Evolutionary conservation across 148 eudicot species (phyloP), one percentile per base, ranked within the genome.

Genomic region (Suaeda aralocaspica): DNA sequence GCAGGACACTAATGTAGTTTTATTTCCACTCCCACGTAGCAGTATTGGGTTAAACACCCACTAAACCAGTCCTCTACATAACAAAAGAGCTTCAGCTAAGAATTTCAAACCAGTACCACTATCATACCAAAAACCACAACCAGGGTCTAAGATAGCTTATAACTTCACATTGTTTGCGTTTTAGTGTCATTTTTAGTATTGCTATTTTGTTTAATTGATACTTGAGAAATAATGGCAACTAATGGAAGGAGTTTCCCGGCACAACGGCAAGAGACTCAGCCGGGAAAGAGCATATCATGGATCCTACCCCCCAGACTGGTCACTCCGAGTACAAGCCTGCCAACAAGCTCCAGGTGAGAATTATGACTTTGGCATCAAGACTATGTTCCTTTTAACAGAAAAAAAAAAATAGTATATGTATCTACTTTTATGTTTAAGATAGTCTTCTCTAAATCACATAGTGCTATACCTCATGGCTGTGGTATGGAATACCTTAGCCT

Each of bases 221-320:
- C n/a, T 15, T 14, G 1, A 19, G 67, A 18, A 53, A 49, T 15
- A 68, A 87, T 90, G 96, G 87, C 86, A 7, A 72, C 78, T 5
- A 66, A 73, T 0, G 81, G 80, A 12, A 29, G 78, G 21, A 71
- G 80, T 56, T 88, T 90, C 60, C 93, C 96, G 16, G 67, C 86
- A 0, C 94, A 91, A 72, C 81, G 68, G 67, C 97, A 91, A 64
- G 91, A 84, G 31, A 56, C 78, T 50, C 97, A 91, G 74, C 97
- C 97, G 0, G 97, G 28, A 86, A 76, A 61, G 87, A 91, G 78
- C 94, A 87, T 73, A 55, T 78, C 70, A 91, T 91, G 97, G 87
- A 88, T 71, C 97, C 97, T 1, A 74, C 66, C 21, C 92, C 94
- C 6, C 79, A 75, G n/a, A 49, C 67, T 3, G 48, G 72, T 16